phyloP scores from a whole-genome alignment of 179 eudicot genomes.

The Camellia oleifera region DNA sequence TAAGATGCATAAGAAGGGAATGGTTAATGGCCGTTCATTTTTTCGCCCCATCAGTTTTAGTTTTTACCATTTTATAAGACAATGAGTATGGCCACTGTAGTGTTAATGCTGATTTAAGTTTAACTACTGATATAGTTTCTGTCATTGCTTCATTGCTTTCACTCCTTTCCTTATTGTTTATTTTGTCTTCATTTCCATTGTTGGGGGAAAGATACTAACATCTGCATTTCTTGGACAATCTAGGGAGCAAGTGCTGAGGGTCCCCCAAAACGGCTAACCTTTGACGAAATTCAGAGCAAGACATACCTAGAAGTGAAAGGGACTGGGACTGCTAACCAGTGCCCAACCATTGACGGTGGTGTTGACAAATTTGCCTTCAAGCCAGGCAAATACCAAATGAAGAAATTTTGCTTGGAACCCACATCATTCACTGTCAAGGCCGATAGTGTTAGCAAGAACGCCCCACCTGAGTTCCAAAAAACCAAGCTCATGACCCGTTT shows the following conservation, averaged over 20 bases:
- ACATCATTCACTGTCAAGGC: conserved; percentile 93
- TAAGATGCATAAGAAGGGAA: no score
- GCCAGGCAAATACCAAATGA: conserved; percentile 84
- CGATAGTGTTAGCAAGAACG: conserved; percentile 75
- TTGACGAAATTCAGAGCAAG: conserved; percentile 92
- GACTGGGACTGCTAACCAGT: conserved; percentile 97
- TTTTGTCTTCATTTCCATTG: no score
- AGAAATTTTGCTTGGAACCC: conserved; percentile 94
- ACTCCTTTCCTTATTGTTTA: no score
- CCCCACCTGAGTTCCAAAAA: conserved; percentile 83
- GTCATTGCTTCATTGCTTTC: no score
- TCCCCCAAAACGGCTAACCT: conserved; percentile 75
- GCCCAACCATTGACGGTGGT: conserved; percentile 84
- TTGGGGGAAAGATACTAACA: neutral
- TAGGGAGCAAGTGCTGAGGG: conserved; percentile 97
- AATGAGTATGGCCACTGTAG: no score
- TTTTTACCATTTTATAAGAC: no score
- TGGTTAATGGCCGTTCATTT: no score
- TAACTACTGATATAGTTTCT: no score
- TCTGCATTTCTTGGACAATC: neutral
- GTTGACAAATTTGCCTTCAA: conserved; percentile 69
- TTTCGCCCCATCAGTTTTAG: no score
- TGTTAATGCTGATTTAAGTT: no score
- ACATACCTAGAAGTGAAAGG: conserved; percentile 97
- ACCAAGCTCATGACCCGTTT: conserved; percentile 98